Evolutionary conservation across 2,329 filamentous ascomycete species (phyloP), one percentile per base, ranked within the genome.

Genomic region (Gaeumannomyces tritici): DNA sequence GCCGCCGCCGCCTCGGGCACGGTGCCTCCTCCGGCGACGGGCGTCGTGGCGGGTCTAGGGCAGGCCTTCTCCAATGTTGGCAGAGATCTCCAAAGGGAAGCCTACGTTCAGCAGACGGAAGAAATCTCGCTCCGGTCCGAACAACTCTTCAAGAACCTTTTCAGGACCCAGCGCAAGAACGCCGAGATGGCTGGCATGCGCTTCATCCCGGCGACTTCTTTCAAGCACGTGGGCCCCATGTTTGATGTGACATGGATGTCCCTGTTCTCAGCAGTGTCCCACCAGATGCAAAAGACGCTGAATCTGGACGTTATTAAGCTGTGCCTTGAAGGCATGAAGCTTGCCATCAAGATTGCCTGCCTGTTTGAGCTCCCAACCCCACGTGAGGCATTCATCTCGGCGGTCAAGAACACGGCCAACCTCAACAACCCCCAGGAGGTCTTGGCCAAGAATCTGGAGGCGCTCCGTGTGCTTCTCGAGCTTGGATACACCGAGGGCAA

Each of bases 231-330:
- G 60, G 95, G 95, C 0, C 92, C 95, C 0, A 99, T 99, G 95
- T 98, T 99, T 71, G 93, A 96, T 69, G 92, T 96, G 28, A 96
- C 92, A 0, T 99, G 95, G 95, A 99, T 98, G 93, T 96, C 93
- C 12, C 96, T 97, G 74, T 89, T 99, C 70, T 98, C 93, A 6
- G 93, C 93, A 0, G 82, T 99, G 29, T 97, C 93, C 1, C 93
- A 90, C 60, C 90, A 96, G 68, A 93, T 95, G 73, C 95, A 98
- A 69, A 93, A 96, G 71, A 89, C 91, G 0, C 90, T 96, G 68
- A 97, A 97, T 70, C 80, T 96, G 5, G 92, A 97, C 67, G 90
- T 95, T 21, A 93, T 97, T 73, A 91, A 88, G 71, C 77, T 96
- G 8, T 99, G 95, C 70, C 89, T 99, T 70, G 93, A 99, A 71